Conservation (phyloP, 2,329 filamentous ascomycete genomes). For the Alternaria brassicae region DNA sequence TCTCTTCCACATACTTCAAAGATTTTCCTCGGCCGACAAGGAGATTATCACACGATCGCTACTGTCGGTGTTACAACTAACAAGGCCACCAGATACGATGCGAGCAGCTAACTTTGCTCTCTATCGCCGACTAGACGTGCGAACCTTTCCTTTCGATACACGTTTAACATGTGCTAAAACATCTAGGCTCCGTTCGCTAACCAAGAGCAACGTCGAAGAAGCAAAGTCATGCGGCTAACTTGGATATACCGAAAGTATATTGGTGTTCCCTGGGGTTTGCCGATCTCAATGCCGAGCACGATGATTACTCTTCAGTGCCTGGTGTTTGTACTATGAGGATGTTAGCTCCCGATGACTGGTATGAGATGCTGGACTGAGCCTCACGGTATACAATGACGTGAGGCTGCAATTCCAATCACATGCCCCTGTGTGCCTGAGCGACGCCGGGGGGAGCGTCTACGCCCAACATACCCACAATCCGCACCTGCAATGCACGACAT, state of each 20-base stretch:
- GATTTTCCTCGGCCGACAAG: neutral
- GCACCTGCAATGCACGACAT: neutral
- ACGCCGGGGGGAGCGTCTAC: neutral
- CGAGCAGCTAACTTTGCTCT: neutral
- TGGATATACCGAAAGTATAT: neutral
- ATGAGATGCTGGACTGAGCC: neutral
- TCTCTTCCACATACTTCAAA: neutral
- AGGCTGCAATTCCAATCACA: neutral
- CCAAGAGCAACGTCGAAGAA: slow-evolving; percentile 9
- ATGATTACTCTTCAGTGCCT: neutral
- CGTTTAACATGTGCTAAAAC: slow-evolving; percentile 5
- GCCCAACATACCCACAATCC: neutral
- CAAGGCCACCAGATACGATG: slow-evolving; percentile 3
- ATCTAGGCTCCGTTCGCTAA: neutral
- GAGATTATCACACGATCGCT: neutral
- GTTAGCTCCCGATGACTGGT: neutral
- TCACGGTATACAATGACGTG: neutral
- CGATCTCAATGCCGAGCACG: slow-evolving; percentile 2
- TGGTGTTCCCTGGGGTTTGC: neutral
- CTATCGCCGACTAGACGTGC: neutral
- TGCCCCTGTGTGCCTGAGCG: neutral
- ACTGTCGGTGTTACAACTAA: neutral
- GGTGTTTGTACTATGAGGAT: neutral
- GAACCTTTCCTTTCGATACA: slow-evolving; percentile 2
- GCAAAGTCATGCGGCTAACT: slow-evolving; percentile 8